Conservation (phyloP, 73 alveolate genomes). For the Paramecium octaurelia region DNA sequence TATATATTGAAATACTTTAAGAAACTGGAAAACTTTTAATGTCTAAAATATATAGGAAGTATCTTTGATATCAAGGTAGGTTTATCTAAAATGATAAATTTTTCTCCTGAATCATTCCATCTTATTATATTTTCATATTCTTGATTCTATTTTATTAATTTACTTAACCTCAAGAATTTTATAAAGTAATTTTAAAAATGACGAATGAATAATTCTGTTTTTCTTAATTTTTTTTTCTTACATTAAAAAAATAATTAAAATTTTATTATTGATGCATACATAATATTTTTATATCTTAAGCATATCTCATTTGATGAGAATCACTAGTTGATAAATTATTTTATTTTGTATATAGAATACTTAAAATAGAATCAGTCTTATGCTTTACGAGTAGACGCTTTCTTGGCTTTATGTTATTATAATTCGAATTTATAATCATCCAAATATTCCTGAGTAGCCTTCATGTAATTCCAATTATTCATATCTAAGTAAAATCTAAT, state of each 20-base stretch:
- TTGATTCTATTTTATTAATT: neutral
- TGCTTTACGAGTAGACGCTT: neutral
- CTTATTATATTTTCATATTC: neutral
- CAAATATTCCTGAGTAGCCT: neutral
- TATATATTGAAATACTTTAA: neutral
- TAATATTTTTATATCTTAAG: neutral
- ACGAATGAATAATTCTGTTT: no score
- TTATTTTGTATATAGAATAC: neutral
- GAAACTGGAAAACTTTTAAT: neutral
- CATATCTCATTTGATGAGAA: no score
- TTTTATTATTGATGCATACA: neutral
- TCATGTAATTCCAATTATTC: neutral
- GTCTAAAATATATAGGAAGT: neutral
- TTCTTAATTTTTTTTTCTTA: no score
- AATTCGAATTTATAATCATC: neutral
- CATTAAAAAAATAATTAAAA: no score
- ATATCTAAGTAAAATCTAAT: neutral
- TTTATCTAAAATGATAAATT: neutral
- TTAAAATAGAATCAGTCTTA: neutral
- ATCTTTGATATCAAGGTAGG: neutral
- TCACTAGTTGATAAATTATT: neutral
- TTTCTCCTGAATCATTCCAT: neutral
- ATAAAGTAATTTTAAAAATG: no score
- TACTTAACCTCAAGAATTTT: neutral
- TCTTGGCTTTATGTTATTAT: neutral